Conservation (phyloP, 2,329 filamentous ascomycete species). For the Ascochyta lentis region DNA sequence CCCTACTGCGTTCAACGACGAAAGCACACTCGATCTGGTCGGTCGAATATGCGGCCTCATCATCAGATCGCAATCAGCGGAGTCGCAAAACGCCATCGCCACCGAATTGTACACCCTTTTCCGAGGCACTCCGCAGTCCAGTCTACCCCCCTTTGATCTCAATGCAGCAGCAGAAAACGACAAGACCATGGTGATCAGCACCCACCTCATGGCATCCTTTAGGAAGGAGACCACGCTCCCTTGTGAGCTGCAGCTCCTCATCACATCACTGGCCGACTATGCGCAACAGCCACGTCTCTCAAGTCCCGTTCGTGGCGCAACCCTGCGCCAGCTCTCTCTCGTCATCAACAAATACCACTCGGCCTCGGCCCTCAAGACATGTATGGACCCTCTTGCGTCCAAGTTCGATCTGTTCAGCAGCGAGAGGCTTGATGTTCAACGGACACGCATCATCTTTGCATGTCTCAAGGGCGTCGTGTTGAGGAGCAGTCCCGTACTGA, state of each 20-base stretch:
- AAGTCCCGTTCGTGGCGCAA: conserved; percentile 39
- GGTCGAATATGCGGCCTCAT: conserved; percentile 68
- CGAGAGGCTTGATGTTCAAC: conserved; percentile 45
- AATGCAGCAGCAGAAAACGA: conserved; percentile 44
- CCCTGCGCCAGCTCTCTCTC: conserved; percentile 54
- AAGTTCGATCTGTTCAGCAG: conserved; percentile 41
- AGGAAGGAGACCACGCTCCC: conserved; percentile 45
- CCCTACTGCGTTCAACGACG: conserved; percentile 51
- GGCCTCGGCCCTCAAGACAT: conserved; percentile 48
- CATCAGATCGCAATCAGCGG: conserved; percentile 59
- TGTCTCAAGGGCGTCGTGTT: conserved; percentile 67
- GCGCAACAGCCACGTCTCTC: conserved; percentile 39
- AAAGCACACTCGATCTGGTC: conserved; percentile 63
- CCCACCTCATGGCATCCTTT: conserved; percentile 62
- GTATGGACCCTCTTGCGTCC: conserved; percentile 49
- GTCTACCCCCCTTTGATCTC: conserved; percentile 42
- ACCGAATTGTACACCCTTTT: conserved; percentile 64
- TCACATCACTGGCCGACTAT: conserved; percentile 49
- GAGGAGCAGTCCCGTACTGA: conserved; percentile 57
- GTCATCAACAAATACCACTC: conserved; percentile 58
- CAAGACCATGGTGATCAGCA: conserved; percentile 62
- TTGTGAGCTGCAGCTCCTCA: conserved; percentile 39
- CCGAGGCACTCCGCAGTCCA: conserved; percentile 38
- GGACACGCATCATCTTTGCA: conserved; percentile 65
- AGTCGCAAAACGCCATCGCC: conserved; percentile 60